Conservation (phyloP, 2,329 filamentous ascomycete genomes). For the Penicillium carneum region DNA sequence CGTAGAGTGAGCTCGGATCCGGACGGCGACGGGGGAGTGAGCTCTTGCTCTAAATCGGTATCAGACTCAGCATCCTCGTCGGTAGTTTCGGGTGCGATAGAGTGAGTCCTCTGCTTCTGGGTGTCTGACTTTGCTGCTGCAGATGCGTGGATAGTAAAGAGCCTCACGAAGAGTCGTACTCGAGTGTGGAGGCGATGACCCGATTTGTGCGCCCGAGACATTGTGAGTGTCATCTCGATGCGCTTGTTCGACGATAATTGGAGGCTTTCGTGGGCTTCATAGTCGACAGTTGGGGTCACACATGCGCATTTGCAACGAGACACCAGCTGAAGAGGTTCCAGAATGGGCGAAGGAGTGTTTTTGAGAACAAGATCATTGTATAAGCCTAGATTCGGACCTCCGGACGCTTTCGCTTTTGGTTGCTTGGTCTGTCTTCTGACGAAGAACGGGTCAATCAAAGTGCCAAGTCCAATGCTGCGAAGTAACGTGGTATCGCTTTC, state of each 20-base stretch:
- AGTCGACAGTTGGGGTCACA: not conserved
- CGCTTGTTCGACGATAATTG: constrained; percentile 7
- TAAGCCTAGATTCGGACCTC: not conserved
- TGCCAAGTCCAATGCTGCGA: not conserved
- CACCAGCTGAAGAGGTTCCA: not conserved
- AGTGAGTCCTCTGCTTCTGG: not conserved
- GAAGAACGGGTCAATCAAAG: not conserved
- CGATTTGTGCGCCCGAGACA: constrained; percentile 1
- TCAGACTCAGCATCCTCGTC: not conserved
- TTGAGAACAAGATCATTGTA: not conserved
- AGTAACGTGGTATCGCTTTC: constrained; percentile 2
- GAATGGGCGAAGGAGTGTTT: not conserved
- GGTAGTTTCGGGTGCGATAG: not conserved
- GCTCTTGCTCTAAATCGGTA: not conserved
- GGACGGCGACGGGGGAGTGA: not conserved
- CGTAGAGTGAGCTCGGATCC: not conserved
- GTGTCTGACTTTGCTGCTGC: constrained; percentile 11
- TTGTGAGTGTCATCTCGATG: constrained; percentile 24
- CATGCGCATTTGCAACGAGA: constrained; percentile 1
- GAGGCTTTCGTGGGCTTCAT: constrained; percentile 4
- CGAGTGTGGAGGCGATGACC: constrained; percentile 20
- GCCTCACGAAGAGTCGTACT: constrained; percentile 23
- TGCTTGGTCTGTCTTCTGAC: not conserved
- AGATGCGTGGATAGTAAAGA: constrained; percentile 24
- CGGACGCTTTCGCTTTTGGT: not conserved